Evolutionary conservation across 345 rosid species (phyloP).

Genomic region (Combretum micranthum): DNA sequence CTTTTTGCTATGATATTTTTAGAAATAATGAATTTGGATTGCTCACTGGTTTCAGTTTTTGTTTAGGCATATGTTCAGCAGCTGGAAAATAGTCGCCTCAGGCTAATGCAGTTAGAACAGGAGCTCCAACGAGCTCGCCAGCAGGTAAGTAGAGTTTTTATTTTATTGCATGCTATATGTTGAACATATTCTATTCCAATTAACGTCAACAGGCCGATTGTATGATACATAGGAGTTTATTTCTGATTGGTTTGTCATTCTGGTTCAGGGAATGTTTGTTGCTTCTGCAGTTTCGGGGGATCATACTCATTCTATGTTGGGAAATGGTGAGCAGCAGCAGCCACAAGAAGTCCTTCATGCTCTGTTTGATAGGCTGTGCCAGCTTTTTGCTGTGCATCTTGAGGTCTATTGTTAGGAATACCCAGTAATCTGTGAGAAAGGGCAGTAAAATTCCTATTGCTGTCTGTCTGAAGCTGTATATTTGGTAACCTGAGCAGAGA

Average conservation of each 20-base stretch:
- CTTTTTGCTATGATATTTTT: no score
- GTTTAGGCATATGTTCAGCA: slow-evolving; percentile 92
- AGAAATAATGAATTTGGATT: slow-evolving; percentile 25
- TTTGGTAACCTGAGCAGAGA: no score
- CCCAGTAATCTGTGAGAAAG: no score
- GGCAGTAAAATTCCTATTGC: no score
- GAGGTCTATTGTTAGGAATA: no score
- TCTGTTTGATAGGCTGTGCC: no score
- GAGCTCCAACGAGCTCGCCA: slow-evolving; percentile 77
- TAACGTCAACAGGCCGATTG: no score
- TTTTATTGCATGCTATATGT: background rate
- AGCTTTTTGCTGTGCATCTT: no score
- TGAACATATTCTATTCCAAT: no score
- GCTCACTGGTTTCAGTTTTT: slow-evolving; percentile 45
- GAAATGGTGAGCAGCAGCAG: slow-evolving; percentile 42
- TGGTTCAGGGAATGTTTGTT: slow-evolving; percentile 43
- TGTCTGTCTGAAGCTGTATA: no score
- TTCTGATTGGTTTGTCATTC: background rate
- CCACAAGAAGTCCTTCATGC: background rate
- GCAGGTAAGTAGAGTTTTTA: slow-evolving; percentile 37
- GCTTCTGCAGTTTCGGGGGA: slow-evolving; percentile 43
- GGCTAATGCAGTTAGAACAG: slow-evolving; percentile 71
- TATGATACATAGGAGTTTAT: no score
- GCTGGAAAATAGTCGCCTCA: slow-evolving; percentile 63
- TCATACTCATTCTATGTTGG: slow-evolving; percentile 28